A percentile compares a stretch with the other conserved stretches of the same genome.
These are phyloP conservation scores for Pyrrhoderma lamaoense DNA, from an alignment of 1,284 basidiomycete species.

Conservation along the genomic window DNA sequence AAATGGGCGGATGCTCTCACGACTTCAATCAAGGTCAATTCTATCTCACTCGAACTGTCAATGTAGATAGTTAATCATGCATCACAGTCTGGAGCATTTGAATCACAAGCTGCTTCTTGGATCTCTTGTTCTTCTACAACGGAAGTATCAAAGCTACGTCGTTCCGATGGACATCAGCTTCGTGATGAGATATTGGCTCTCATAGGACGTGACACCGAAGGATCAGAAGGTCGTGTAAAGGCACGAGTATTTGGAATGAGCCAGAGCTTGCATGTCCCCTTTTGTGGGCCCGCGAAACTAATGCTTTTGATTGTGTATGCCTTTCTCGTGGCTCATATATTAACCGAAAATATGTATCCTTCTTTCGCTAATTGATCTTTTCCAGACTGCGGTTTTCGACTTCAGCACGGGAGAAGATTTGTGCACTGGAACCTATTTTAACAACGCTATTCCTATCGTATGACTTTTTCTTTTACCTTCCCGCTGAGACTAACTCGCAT, in stretches of 20 bases:
- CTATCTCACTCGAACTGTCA: not conserved
- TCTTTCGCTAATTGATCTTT: not conserved
- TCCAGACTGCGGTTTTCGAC: constrained; percentile 41
- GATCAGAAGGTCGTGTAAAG: constrained; percentile 1
- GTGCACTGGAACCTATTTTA: constrained; percentile 42
- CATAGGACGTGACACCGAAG: constrained; percentile 14
- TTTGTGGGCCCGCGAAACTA: constrained; percentile 45
- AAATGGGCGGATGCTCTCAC: constrained; percentile 39
- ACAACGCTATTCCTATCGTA: constrained; percentile 40
- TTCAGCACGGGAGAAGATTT: constrained; percentile 39
- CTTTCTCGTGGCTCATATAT: not conserved
- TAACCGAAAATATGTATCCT: not conserved
- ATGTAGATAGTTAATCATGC: not conserved
- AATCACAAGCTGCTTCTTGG: constrained; percentile 35
- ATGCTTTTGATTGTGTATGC: constrained; percentile 45
- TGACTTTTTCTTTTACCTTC: constrained; percentile 21
- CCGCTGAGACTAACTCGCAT: too few relatives aligned
- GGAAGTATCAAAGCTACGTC: constrained; percentile 21
- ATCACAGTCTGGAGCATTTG: constrained; percentile 34
- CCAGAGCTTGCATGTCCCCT: constrained; percentile 41
- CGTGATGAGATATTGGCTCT: constrained; percentile 30
- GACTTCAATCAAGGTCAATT: constrained; percentile 34
- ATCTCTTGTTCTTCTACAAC: constrained; percentile 40
- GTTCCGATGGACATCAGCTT: constrained; percentile 5
- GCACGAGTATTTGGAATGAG: constrained; percentile 23